Percentiles rank a stretch among this genome's conserved stretches.
phyloP scores from a whole-genome alignment of 257 asterid species.

The Gardenia jasminoides region DNA sequence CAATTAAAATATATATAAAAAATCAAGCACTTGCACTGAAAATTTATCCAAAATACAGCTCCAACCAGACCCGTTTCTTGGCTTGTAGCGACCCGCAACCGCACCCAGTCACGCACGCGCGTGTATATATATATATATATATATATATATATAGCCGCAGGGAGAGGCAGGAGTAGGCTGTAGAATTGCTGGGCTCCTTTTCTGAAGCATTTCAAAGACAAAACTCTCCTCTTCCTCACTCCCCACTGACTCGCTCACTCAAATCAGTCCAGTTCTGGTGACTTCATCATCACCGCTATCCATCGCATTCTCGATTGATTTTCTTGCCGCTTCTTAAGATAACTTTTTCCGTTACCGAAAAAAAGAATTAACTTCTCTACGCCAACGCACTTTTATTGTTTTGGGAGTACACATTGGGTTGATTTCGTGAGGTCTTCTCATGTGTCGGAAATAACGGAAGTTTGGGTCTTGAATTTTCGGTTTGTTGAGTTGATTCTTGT shows the following conservation, averaged over 20 bases:
- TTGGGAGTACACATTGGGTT: too few species aligned
- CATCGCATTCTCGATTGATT: constrained; percentile 1
- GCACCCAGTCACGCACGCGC: not conserved
- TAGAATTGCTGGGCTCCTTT: too few species aligned
- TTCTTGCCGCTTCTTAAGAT: not conserved
- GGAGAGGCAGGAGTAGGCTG: too few species aligned
- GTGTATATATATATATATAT: constrained; percentile 5
- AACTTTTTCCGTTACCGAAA: not conserved
- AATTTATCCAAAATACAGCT: not conserved
- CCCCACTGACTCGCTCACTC: not conserved
- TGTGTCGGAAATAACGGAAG: not conserved
- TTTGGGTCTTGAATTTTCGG: not conserved
- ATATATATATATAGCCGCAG: not conserved
- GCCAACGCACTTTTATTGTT: too few species aligned
- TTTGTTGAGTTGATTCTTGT: constrained; percentile 7
- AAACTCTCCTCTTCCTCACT: not conserved
- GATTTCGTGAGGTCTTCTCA: too few species aligned
- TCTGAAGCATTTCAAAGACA: too few species aligned
- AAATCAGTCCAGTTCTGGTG: not conserved
- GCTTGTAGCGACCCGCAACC: constrained; percentile 5
- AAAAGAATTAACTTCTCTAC: not conserved
- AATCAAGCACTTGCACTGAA: not conserved
- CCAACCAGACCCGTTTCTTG: not conserved
- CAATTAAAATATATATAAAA: not conserved
- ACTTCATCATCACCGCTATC: not conserved